Conservation (phyloP, 129 eudicot genomes). For the Scalesia atractyloides region DNA sequence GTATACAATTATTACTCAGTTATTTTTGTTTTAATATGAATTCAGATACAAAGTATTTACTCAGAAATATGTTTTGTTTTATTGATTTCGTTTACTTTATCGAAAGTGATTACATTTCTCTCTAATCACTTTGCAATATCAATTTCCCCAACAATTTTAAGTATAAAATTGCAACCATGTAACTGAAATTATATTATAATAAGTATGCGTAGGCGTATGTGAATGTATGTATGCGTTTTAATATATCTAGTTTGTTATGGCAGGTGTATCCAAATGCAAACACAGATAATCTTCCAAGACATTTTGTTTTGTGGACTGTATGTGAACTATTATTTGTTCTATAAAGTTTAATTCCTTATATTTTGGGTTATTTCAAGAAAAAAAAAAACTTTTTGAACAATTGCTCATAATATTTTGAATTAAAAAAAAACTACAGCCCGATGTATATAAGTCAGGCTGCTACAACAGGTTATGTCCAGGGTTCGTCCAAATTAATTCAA, state of each 20-base stretch:
- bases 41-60: no score
- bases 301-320: constrained; percentile 91
- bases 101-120: no score
- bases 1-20: no score
- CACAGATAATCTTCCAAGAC: constrained; percentile 72
- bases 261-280: constrained; percentile 77
- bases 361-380: background rate
- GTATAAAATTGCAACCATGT: no score
- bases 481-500: constrained; percentile 68
- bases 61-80: no score
- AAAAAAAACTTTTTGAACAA: background rate
- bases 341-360: background rate
- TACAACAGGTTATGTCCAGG: constrained; percentile 90
- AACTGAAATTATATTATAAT: no score
- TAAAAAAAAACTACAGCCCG: constrained; percentile 44
- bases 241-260: constrained; percentile 14
- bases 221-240: background rate
- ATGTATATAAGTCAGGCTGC: constrained; percentile 80
- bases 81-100: no score
- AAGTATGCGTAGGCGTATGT: no score
- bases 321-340: constrained; percentile 25
- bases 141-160: no score
- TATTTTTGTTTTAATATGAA: no score
- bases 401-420: background rate
- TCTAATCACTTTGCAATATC: no score